These are phyloP conservation scores for Domatiomyces globalis DNA, from an alignment of 2,329 filamentous ascomycete species.

Conservation along the genomic window DNA sequence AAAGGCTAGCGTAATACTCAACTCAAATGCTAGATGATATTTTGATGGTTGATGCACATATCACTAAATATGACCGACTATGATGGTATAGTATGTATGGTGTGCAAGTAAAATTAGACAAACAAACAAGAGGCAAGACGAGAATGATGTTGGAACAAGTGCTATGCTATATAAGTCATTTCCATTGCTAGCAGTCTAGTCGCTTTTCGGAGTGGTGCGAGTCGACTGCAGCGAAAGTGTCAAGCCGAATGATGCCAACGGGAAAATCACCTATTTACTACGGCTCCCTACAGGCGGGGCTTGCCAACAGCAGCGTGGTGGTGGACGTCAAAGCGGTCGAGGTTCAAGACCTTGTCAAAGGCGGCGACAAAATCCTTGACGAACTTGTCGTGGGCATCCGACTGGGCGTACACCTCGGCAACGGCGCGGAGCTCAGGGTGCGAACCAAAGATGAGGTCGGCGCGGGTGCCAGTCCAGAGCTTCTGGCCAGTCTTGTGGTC, in stretches of 20 bases:
- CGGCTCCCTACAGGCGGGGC: constrained; percentile 1
- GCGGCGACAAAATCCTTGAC: constrained; percentile 56
- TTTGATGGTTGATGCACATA: too few relatives aligned
- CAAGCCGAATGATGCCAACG: not conserved
- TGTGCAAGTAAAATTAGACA: too few relatives aligned
- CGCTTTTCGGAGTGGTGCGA: not conserved
- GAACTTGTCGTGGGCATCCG: constrained; percentile 49
- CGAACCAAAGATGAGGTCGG: constrained; percentile 58
- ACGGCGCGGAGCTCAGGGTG: constrained; percentile 59
- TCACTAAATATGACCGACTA: too few relatives aligned
- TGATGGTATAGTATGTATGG: too few relatives aligned
- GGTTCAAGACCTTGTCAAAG: constrained; percentile 62
- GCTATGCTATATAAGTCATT: not conserved
- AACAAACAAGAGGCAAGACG: too few relatives aligned
- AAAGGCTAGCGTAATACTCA: too few relatives aligned
- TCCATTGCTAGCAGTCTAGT: not conserved
- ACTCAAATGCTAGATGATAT: too few relatives aligned
- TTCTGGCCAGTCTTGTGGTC: constrained; percentile 51
- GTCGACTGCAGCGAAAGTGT: not conserved
- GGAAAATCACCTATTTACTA: not conserved
- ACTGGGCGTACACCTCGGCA: constrained; percentile 53
- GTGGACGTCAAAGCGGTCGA: constrained; percentile 53
- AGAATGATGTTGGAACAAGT: too few relatives aligned
- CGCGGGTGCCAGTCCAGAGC: constrained; percentile 57
- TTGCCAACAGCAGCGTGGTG: constrained; percentile 5